Percentiles rank a stretch among this genome's conserved stretches.
These are phyloP conservation scores for Suillus subaureus DNA, from an alignment of 768 basidiomycete genomes.

Conservation along the genomic window DNA sequence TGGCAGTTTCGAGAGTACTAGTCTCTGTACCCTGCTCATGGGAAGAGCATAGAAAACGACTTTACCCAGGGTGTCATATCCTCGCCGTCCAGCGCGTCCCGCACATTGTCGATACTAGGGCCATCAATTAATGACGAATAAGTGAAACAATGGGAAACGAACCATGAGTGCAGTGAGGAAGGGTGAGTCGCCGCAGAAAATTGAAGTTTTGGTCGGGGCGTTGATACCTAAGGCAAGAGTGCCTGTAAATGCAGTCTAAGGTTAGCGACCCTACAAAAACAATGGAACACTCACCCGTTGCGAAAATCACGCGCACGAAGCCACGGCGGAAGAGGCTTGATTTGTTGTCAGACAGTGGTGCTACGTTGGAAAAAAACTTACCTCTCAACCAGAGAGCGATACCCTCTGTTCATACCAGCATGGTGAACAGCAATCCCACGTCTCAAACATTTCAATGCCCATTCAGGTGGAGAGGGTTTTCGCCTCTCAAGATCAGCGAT, in stretches of 20 bases:
- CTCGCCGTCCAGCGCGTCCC: constrained; percentile 73
- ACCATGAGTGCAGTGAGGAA: constrained; percentile 64
- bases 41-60: constrained; percentile 74
- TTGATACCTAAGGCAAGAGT: constrained; percentile 78
- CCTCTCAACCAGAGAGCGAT: constrained; percentile 62
- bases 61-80: constrained; percentile 68
- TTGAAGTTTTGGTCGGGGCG: constrained; percentile 66
- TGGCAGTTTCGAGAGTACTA: constrained; percentile 65
- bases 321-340: constrained; percentile 61
- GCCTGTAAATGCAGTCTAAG: constrained; percentile 34
- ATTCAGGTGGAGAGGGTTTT: constrained; percentile 37
- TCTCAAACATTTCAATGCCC: constrained; percentile 50
- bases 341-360: constrained; percentile 6
- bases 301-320: constrained; percentile 64
- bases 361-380: constrained; percentile 18
- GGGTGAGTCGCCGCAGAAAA: constrained; percentile 66
- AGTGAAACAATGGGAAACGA: constrained; percentile 18
- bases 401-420: constrained; percentile 65
- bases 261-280: neutral
- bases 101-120: constrained; percentile 71
- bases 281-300: constrained; percentile 48
- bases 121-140: constrained; percentile 5
- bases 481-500: constrained; percentile 38
- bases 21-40: constrained; percentile 62
- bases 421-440: constrained; percentile 74